Evolutionary conservation across 2,329 filamentous ascomycete species (phyloP), one percentile per base, ranked within the genome.

Genomic region (Teratosphaeriaceae sp.): DNA sequence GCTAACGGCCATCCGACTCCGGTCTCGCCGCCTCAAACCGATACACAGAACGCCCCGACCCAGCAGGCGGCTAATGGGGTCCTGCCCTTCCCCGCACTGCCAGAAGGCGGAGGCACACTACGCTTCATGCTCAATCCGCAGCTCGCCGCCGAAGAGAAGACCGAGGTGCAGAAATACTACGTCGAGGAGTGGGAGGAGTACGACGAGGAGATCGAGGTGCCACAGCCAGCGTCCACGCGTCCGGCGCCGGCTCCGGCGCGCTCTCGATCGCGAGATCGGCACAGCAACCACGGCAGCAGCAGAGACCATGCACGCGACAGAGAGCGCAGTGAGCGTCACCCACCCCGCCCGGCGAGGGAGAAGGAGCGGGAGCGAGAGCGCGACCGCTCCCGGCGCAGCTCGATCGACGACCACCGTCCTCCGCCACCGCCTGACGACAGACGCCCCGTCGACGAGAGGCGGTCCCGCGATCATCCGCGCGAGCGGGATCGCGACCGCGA

Each of bases 41-140:
- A 47, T 16, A 40, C 49, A 12, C 47, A 51, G 13, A 38, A 45
- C 16, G 41, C 49, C 13, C 46, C 51, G n/a, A 38, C 43, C 18
- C 51, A 52, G 47, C 49, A 52, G 20, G 18, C 15, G 13, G 16
- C 35, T 6, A 21, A n/a, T 13, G 18, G 18, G 13, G 24, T 12
- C 11, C 13, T 35, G 15, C 24, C 29, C 12, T 26, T 33, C 3
- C 43, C 43, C 1, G 41, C 56, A 4, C 37, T 50, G n/a, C 55
- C 57, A 5, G 54, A 60, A 33, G 53, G 49, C 18, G 54, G 54
- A 22, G 85, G 85, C 5, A 94, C 90, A 0, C 80, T 94, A 51
- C 79, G 92, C 5, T 97, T 95, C 63, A 87, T 96, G 65, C 82
- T 97, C 38, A 85, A 95, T 51, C 79, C 82, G 0, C 82, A 84